phyloP scores from a whole-genome alignment of 345 rosid species.

The Psidium guajava region DNA sequence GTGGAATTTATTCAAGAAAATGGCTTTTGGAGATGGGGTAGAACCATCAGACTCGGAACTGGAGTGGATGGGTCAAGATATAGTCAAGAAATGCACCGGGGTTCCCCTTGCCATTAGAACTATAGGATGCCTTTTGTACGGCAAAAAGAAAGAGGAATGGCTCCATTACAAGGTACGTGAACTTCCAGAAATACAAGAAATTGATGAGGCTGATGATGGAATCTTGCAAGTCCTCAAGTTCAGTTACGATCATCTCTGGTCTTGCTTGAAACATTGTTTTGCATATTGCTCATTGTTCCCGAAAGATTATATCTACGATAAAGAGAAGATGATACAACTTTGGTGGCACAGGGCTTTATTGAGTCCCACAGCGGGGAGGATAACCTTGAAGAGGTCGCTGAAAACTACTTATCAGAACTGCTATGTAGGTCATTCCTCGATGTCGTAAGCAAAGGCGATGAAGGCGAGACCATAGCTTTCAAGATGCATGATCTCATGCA shows the following conservation, averaged over 20 bases:
- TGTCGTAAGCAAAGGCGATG: accelerated
- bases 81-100: neutral
- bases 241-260: neutral
- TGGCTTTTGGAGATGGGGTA: neutral
- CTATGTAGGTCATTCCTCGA: neutral
- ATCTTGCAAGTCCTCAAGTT: neutral
- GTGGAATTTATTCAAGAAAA: neutral
- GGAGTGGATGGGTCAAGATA: accelerated
- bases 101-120: neutral
- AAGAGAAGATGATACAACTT: accelerated
- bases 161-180: neutral
- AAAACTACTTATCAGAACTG: neutral
- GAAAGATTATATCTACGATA: too few species aligned
- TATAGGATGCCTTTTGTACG: neutral
- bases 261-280: neutral
- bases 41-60: too few species aligned
- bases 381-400: accelerated
- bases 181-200: neutral
- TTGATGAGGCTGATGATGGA: too few species aligned
- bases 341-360: neutral
- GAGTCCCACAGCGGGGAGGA: accelerated
- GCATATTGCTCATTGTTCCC: neutral
- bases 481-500: neutral
- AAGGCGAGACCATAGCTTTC: accelerated
- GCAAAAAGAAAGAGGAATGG: neutral